These are phyloP conservation scores for Paramecium tetraurelia DNA, from an alignment of 73 alveolate species.

Conservation along the genomic window DNA sequence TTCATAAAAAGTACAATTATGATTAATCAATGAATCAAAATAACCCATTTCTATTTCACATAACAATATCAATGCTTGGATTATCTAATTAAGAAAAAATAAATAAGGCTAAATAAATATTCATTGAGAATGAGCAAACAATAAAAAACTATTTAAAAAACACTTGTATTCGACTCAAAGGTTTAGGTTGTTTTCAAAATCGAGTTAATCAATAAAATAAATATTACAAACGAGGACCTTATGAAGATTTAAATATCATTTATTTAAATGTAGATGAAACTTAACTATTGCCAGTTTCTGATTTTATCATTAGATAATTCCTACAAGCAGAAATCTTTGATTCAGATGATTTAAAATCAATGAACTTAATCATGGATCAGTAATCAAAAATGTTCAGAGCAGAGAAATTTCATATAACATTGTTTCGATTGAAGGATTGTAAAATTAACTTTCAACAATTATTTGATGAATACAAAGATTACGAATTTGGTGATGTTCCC, in stretches of 20 bases:
- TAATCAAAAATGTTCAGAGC: not conserved
- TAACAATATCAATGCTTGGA: conserved; percentile 37
- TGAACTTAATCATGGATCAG: not conserved
- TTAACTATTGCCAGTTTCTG: not conserved
- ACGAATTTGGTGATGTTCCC: not conserved
- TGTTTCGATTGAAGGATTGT: not conserved
- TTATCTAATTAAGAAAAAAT: not conserved
- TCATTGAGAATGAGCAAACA: not conserved
- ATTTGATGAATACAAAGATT: conserved; percentile 10
- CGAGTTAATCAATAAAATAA: not conserved
- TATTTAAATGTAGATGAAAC: conserved; percentile 43
- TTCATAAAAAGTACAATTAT: not conserved
- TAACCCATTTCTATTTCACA: conserved; percentile 24
- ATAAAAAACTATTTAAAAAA: not conserved
- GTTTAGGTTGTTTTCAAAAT: conserved; percentile 7
- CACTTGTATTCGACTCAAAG: not conserved
- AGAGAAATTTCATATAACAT: conserved; percentile 17
- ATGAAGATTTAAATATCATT: not conserved
- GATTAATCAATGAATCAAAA: not conserved
- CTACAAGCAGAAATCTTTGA: not conserved
- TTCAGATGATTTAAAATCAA: conserved; percentile 12
- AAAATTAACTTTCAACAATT: not conserved
- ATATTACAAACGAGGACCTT: not conserved
- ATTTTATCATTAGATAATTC: conserved; percentile 26
- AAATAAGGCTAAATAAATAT: conserved; percentile 37